These are phyloP conservation scores for Ophiostoma himal-ulmi DNA, from an alignment of 2,329 filamentous ascomycete genomes.

Conservation along the genomic window DNA sequence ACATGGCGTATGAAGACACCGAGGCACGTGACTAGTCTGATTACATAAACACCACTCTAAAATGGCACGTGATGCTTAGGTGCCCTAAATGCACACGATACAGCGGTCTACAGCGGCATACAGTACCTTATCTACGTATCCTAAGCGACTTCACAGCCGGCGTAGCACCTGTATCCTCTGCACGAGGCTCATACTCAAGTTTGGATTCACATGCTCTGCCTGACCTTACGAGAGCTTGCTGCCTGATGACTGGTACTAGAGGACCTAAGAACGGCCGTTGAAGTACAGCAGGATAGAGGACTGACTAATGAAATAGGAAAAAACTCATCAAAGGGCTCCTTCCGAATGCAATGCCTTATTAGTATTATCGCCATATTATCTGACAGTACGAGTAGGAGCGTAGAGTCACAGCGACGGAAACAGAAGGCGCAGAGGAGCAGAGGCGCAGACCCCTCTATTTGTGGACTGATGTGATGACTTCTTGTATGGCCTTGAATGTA, in stretches of 20 bases:
- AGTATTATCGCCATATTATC: neutral
- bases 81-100: constrained; percentile 9
- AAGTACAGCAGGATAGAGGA: neutral
- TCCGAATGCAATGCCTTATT: neutral
- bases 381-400: neutral
- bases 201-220: neutral
- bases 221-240: neutral
- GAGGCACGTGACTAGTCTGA: neutral
- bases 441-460: constrained; percentile 22
- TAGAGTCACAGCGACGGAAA: constrained; percentile 15
- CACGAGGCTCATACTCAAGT: neutral
- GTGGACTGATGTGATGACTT: constrained; percentile 19
- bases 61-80: neutral
- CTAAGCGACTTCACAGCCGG: neutral
- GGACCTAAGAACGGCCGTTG: too few species aligned
- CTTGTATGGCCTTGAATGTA: neutral
- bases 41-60: neutral
- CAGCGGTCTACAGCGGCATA: neutral
- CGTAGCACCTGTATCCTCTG: neutral
- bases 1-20: neutral
- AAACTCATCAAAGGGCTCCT: neutral
- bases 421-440: constrained; percentile 15
- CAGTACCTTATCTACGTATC: neutral
- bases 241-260: neutral
- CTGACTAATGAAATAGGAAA: neutral